These are phyloP conservation scores for Phalaenopsis equestris DNA, from an alignment of 106 monocot genomes.

Conservation along the genomic window DNA sequence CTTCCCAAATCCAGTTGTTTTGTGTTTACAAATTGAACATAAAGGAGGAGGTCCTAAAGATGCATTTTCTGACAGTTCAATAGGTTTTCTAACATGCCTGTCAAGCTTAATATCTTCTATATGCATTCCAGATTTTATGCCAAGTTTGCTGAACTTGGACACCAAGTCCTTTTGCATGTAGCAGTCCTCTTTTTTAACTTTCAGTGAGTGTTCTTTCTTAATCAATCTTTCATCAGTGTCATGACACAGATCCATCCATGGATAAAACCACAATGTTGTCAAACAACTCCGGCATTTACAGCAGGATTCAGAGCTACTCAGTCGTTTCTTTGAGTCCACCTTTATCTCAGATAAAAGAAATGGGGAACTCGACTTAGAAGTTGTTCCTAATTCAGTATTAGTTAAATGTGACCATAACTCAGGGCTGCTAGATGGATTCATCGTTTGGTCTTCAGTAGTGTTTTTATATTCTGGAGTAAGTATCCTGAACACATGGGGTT, in stretches of 20 bases:
- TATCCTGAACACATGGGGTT: not conserved
- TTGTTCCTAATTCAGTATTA: too few species aligned
- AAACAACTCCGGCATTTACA: conserved; percentile 20
- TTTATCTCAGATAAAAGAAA: too few species aligned
- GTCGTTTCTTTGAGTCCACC: too few species aligned
- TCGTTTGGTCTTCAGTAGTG: not conserved
- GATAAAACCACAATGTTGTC: conserved; percentile 14
- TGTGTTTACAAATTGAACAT: conserved; percentile 85
- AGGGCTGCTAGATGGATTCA: too few species aligned
- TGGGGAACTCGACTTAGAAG: too few species aligned
- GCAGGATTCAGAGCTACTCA: conserved; percentile 45
- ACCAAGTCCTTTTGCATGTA: conserved; percentile 32
- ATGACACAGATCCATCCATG: conserved; percentile 27
- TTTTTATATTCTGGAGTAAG: not conserved
- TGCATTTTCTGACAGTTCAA: conserved; percentile 38
- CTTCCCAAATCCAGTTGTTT: conserved; percentile 73
- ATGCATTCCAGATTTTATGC: conserved; percentile 21
- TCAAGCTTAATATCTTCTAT: conserved; percentile 25
- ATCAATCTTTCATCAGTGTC: conserved; percentile 9
- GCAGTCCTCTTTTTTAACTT: conserved; percentile 13
- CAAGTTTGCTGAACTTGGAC: conserved; percentile 38
- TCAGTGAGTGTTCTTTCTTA: conserved; percentile 22
- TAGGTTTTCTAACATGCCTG: conserved; percentile 52
- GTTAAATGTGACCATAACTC: too few species aligned
- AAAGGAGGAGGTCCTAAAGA: conserved; percentile 71